phyloP scores from a whole-genome alignment of 1,284 basidiomycete species.

The Pyrrhoderma lamaoense region DNA sequence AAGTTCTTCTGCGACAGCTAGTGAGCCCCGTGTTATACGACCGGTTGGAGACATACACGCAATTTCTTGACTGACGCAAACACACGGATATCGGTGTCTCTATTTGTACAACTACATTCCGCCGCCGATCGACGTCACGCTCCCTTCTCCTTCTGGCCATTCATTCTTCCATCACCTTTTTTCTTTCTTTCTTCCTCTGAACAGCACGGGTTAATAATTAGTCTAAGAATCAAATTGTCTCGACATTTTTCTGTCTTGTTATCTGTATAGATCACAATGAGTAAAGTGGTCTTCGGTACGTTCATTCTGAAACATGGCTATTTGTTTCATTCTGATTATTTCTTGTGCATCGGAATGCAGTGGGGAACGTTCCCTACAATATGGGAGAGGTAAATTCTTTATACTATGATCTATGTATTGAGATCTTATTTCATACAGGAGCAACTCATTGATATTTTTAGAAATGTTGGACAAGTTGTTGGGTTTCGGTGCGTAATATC shows the following conservation, averaged over 20 bases:
- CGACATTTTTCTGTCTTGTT: too few species aligned
- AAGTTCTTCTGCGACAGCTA: slow-evolving; percentile 17
- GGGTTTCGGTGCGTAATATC: slow-evolving; percentile 55
- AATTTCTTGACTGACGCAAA: too few species aligned
- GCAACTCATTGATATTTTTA: slow-evolving; percentile 79
- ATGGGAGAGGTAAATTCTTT: slow-evolving; percentile 57
- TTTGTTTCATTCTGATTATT: neutral
- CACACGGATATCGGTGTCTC: too few species aligned
- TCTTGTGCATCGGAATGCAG: slow-evolving; percentile 30
- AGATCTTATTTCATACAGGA: slow-evolving; percentile 36
- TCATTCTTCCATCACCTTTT: neutral
- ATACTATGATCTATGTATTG: neutral
- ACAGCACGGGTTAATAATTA: neutral
- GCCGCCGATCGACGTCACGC: neutral
- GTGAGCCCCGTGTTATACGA: slow-evolving; percentile 16
- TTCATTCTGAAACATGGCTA: slow-evolving; percentile 11
- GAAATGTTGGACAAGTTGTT: slow-evolving; percentile 77
- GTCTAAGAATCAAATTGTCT: neutral
- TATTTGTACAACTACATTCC: too few species aligned
- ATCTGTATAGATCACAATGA: slow-evolving; percentile 36
- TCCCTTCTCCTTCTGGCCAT: neutral
- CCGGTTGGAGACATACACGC: slow-evolving; percentile 7
- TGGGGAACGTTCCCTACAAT: slow-evolving; percentile 82
- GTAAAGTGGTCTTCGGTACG: slow-evolving; percentile 46
- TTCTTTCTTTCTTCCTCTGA: neutral